Conservation (phyloP, 78 protist species). For the Mantamonas sphyraenae region DNA sequence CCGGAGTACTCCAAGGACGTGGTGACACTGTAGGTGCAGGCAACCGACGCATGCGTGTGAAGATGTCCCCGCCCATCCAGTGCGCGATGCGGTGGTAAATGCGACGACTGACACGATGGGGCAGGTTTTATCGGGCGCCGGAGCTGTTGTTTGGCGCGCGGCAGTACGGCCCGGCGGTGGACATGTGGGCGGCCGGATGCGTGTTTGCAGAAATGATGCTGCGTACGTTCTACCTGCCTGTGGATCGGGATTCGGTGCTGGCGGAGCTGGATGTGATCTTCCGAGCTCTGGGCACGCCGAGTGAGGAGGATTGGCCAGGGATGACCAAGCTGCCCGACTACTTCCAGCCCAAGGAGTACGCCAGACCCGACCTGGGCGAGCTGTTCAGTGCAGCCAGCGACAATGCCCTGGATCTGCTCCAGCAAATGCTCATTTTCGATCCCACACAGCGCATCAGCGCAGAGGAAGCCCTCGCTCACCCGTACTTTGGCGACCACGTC, state of each 20-base stretch:
- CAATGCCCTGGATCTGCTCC: constrained; percentile 76
- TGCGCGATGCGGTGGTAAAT: neutral
- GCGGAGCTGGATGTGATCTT: constrained; percentile 46
- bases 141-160: constrained; percentile 73
- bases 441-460: constrained; percentile 78
- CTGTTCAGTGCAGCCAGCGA: too few species aligned
- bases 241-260: constrained; percentile 38
- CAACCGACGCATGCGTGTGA: too few species aligned
- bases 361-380: too few species aligned
- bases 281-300: constrained; percentile 50
- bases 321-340: too few species aligned
- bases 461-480: constrained; percentile 64
- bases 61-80: neutral
- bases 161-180: constrained; percentile 62
- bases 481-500: constrained; percentile 51
- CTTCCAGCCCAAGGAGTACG: too few species aligned
- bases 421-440: constrained; percentile 71
- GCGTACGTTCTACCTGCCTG: constrained; percentile 60
- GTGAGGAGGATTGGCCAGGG: constrained; percentile 55
- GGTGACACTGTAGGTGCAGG: constrained; percentile 25
- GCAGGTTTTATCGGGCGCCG: constrained; percentile 66
- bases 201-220: constrained; percentile 65
- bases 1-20: constrained; percentile 38
- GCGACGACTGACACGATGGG: neutral
- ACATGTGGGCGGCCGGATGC: constrained; percentile 76